Base-by-base conservation (phyloP, 768 basidiomycete species). In the Botryobasidium botryosum region DNA sequence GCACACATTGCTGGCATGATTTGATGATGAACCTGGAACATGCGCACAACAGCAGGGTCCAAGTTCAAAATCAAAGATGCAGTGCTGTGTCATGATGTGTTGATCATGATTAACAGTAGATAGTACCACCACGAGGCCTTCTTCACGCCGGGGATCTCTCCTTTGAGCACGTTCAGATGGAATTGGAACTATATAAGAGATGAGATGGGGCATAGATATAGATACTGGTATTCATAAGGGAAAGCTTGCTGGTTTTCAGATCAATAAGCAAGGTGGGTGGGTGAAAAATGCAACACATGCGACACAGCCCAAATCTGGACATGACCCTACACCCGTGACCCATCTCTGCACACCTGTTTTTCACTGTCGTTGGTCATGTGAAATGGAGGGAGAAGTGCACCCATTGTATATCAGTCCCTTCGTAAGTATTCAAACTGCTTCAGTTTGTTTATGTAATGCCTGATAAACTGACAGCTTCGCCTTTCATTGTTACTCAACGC, bases 311-410 rank as follows among this genome's bases (percentile, higher is more conserved):
- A 61, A 94, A 92, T 61, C 91, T 80, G 56, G 79, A 77, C 52
- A 96, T 80, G 26, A 94, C 67, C 44, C 90, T 92, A 49, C 87
- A 70, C 5, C 86, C 88, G 47, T 77, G 69, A 1, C 92, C 92
- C 6, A 83, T 76, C 60, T 80, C 84, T 17, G 69, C 63, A 53
- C 92, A 97, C 23, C 91, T 69, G 58, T 90, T 88, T 66, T 86
- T 90, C 26, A 94, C 82, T 2, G 76, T 77, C 12, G 77, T 77
- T n/a, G 85, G 81, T 31, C 84, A 75, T 0, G 84, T 79, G 58
- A 85, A 79, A 20, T 74, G 70, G 40, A 73, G 77, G 54, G 94
- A 85, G 5, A 78, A 75, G 62, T 92, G 91, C 40, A 94, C 68
- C 56, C 92, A 87, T 40, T 46, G 46, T 6, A 43, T 43, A 37